phyloP scores from a whole-genome alignment of 345 rosid genomes.

The Eucalyptus erythrocorys region DNA sequence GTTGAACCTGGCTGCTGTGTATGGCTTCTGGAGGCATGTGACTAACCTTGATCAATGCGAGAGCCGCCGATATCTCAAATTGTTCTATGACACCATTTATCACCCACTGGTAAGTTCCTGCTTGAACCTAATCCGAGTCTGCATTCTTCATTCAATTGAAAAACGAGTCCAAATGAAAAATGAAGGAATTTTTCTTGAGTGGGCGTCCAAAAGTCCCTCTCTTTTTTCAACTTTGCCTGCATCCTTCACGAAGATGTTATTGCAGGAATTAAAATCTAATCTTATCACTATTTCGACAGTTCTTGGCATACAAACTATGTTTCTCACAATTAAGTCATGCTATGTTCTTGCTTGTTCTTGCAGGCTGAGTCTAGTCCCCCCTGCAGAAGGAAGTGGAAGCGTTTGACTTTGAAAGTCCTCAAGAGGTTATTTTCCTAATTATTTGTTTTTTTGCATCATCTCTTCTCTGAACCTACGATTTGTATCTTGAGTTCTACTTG shows the following conservation, averaged over 20 bases:
- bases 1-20: conserved; percentile 70
- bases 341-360: neutral
- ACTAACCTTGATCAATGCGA: conserved; percentile 72
- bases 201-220: too few relatives aligned
- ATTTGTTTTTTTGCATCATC: too few relatives aligned
- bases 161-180: too few relatives aligned
- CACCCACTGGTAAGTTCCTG: conserved; percentile 44
- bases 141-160: neutral
- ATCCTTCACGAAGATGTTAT: too few relatives aligned
- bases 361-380: conserved; percentile 79
- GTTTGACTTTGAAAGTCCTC: neutral
- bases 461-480: too few relatives aligned
- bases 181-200: too few relatives aligned
- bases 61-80: conserved; percentile 79
- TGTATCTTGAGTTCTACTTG: too few relatives aligned
- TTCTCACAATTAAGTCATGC: neutral
- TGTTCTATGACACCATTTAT: conserved; percentile 79
- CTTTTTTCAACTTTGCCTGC: too few relatives aligned
- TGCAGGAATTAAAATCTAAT: too few relatives aligned
- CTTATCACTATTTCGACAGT: neutral
- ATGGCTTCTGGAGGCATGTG: conserved; percentile 90
- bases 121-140: neutral
- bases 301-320: neutral
- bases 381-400: neutral
- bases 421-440: too few relatives aligned